These are phyloP conservation scores for Theobroma cacao DNA, from an alignment of 345 rosid species.

Conservation along the genomic window DNA sequence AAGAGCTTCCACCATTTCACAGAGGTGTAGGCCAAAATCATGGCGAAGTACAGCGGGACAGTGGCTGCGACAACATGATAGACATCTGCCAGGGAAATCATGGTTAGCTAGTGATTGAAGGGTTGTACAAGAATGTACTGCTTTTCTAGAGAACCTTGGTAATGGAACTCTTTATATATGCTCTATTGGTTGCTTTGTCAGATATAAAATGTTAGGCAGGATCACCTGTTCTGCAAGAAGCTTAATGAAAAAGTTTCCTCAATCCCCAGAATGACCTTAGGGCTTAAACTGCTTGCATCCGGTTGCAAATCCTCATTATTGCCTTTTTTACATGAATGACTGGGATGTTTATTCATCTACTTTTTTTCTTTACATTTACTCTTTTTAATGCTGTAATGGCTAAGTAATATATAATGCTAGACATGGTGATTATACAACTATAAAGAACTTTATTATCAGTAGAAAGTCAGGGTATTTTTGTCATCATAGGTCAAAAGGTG, in stretches of 20 bases:
- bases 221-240: conserved; percentile 25
- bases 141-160: conserved; percentile 9
- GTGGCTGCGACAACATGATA: conserved; percentile 79
- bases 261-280: conserved; percentile 36
- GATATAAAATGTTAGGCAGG: conserved; percentile 24
- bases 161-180: conserved; percentile 14
- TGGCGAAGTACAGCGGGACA: conserved; percentile 73
- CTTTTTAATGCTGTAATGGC: conserved; percentile 8
- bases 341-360: not conserved
- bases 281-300: not conserved
- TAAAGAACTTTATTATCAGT: not conserved
- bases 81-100: conserved; percentile 62
- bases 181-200: conserved; percentile 26
- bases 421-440: not conserved
- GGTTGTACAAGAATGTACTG: not conserved
- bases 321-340: not conserved
- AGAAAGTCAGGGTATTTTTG: conserved; percentile 31
- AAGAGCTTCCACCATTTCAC: conserved; percentile 68
- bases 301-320: not conserved
- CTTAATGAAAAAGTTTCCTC: conserved; percentile 20
- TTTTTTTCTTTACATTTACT: not conserved
- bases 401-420: conserved; percentile 5
- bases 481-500: conserved; percentile 28
- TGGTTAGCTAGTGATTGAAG: conserved; percentile 12
- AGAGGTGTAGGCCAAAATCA: conserved; percentile 70